Percentiles rank a stretch among this genome's conserved stretches.
phyloP scores from a whole-genome alignment of 805 yeast species.

The Monosporozyma unispora region DNA sequence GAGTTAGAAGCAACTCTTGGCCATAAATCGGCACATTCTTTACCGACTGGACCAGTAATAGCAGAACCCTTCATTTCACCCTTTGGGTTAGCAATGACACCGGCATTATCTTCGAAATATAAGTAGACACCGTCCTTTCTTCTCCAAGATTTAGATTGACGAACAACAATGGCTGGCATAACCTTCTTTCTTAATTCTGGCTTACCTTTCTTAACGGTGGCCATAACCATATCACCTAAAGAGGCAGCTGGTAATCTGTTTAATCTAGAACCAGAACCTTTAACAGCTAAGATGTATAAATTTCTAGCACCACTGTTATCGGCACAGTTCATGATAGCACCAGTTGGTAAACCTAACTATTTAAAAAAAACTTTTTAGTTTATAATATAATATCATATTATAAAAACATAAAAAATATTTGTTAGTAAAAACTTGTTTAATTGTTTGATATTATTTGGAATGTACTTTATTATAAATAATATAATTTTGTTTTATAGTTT shows the following conservation, averaged over 20 bases:
- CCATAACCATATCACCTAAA: slow-evolving; percentile 99
- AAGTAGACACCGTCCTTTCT: slow-evolving; percentile 99
- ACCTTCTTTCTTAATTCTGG: slow-evolving; percentile 99
- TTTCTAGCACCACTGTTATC: slow-evolving; percentile 99
- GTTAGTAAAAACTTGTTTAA: not conserved
- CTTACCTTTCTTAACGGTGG: slow-evolving; percentile 99
- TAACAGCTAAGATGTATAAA: slow-evolving; percentile 96
- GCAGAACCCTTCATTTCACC: slow-evolving; percentile 99
- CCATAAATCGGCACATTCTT: slow-evolving; percentile 99
- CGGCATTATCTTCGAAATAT: slow-evolving; percentile 99
- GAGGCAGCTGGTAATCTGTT: slow-evolving; percentile 99
- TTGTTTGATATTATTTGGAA: not conserved
- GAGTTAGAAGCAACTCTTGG: slow-evolving; percentile 99
- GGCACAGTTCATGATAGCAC: slow-evolving; percentile 99
- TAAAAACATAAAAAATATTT: not conserved
- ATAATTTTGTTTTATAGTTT: no score
- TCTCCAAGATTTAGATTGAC: slow-evolving; percentile 99
- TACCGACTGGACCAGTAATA: slow-evolving; percentile 99
- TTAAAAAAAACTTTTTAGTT: slow-evolving; percentile 7
- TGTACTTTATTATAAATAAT: not conserved
- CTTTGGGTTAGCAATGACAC: slow-evolving; percentile 99
- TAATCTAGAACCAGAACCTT: slow-evolving; percentile 98
- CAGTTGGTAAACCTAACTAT: slow-evolving; percentile 97
- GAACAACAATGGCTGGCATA: slow-evolving; percentile 98
- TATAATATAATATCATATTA: not conserved